Conservation (phyloP, 1,139 yeast species). For the Magnusiomyces paraingens region DNA sequence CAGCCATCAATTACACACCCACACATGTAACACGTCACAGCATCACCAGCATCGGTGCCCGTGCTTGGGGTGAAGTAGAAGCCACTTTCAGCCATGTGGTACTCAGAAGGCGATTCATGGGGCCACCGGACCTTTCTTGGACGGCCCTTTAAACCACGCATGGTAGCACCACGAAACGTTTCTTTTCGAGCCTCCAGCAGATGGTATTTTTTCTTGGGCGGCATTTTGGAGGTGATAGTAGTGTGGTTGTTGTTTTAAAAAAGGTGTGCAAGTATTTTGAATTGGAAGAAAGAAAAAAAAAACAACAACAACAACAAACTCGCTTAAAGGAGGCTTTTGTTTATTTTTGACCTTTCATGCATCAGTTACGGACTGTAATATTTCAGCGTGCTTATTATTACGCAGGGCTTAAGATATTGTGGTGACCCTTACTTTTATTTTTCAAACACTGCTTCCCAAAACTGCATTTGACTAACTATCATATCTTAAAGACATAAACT, state of each 20-base stretch:
- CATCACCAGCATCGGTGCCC: slow-evolving; percentile 32
- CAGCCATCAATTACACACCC: slow-evolving; percentile 36
- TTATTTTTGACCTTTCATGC: no score
- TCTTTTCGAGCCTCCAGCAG: slow-evolving; percentile 25
- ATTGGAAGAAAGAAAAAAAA: background rate
- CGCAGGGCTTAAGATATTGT: no score
- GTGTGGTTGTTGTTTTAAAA: background rate
- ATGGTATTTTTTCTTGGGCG: slow-evolving; percentile 10
- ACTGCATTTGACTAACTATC: no score
- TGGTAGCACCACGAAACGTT: slow-evolving; percentile 24
- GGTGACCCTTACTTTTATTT: no score
- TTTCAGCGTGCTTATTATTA: no score
- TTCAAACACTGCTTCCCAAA: no score
- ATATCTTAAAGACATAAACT: background rate
- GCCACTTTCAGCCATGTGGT: slow-evolving; percentile 54
- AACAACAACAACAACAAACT: background rate
- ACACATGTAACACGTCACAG: slow-evolving; percentile 63
- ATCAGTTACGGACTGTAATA: no score
- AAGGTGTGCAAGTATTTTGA: no score
- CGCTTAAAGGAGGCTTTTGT: no score
- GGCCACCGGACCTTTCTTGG: slow-evolving; percentile 29
- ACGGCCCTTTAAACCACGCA: slow-evolving; percentile 22
- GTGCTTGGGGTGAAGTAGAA: slow-evolving; percentile 52
- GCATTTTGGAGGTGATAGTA: background rate
- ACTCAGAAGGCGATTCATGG: slow-evolving; percentile 26